Conservation (phyloP, 2,329 filamentous ascomycete species). For the Metarhizium guizhouense region DNA sequence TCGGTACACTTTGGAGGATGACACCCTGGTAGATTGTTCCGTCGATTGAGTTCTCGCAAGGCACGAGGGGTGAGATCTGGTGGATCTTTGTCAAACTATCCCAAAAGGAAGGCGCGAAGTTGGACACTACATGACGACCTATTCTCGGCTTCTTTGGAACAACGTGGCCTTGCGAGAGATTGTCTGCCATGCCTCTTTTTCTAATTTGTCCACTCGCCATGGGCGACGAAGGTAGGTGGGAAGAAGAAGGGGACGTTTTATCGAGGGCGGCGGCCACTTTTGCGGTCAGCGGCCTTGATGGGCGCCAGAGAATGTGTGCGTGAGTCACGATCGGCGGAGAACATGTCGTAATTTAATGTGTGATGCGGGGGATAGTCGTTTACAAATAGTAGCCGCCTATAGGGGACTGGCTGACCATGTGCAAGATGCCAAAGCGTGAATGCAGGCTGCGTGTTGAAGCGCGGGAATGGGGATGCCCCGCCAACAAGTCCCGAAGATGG, state of each 20-base stretch:
- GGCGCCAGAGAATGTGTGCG: neutral
- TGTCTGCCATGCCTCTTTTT: neutral
- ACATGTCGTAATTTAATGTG: neutral
- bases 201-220: neutral
- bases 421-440: no score
- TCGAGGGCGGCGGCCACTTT: neutral
- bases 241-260: neutral
- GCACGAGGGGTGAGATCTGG: conserved; percentile 17
- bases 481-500: no score
- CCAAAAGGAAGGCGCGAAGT: conserved; percentile 18
- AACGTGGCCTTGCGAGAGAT: neutral
- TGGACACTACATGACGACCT: neutral
- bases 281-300: neutral
- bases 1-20: neutral
- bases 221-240: neutral
- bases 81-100: conserved; percentile 17
- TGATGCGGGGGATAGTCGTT: neutral
- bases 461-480: neutral
- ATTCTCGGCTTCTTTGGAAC: neutral
- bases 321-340: neutral
- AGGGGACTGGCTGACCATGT: no score
- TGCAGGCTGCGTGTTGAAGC: no score
- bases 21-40: neutral
- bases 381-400: neutral
- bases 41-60: conserved; percentile 14